Percentiles rank a stretch among this genome's conserved stretches.
Conservation (phyloP, 495 filamentous ascomycete species). For the Emericellopsis terricola region DNA sequence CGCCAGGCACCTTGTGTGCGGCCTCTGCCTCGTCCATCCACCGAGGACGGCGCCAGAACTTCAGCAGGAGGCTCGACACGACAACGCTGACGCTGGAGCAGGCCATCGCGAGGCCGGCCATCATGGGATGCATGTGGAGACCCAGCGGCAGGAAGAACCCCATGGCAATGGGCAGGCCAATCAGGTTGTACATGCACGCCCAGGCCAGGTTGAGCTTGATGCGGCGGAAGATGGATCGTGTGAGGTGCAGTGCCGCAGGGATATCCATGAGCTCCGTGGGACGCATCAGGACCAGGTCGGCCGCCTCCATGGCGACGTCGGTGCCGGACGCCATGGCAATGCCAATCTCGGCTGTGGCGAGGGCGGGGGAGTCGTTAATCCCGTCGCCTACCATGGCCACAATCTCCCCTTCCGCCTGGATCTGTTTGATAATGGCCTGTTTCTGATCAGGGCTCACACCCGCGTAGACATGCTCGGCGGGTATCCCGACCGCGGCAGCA, state of each 20-base stretch:
- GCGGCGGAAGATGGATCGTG: constrained; percentile 68
- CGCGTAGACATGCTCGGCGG: constrained; percentile 53
- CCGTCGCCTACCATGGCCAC: constrained; percentile 98
- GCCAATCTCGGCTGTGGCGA: constrained; percentile 82
- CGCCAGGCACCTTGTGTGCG: constrained; percentile 25
- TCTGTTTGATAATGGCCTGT: constrained; percentile 56
- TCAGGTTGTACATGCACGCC: constrained; percentile 82
- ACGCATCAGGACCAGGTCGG: constrained; percentile 89
- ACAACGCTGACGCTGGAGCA: constrained; percentile 81
- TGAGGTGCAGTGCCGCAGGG: constrained; percentile 66
- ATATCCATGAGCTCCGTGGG: constrained; percentile 83
- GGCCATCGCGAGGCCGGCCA: constrained; percentile 90
- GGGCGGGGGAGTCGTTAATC: constrained; percentile 94
- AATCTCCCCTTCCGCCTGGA: constrained; percentile 52
- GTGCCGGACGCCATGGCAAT: constrained; percentile 87
- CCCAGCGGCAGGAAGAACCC: constrained; percentile 82
- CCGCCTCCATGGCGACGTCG: constrained; percentile 96
- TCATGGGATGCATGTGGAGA: constrained; percentile 79
- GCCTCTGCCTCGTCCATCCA: constrained; percentile 74
- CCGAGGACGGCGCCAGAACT: constrained; percentile 65
- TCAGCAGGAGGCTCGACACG: constrained; percentile 61
- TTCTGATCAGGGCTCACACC: constrained; percentile 79
- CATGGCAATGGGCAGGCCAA: constrained; percentile 95
- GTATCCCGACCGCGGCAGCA: constrained; percentile 68
- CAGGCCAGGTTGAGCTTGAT: constrained; percentile 89